Conservation (phyloP, 2,329 filamentous ascomycete species). For the Davidsoniella neocaledoniae region DNA sequence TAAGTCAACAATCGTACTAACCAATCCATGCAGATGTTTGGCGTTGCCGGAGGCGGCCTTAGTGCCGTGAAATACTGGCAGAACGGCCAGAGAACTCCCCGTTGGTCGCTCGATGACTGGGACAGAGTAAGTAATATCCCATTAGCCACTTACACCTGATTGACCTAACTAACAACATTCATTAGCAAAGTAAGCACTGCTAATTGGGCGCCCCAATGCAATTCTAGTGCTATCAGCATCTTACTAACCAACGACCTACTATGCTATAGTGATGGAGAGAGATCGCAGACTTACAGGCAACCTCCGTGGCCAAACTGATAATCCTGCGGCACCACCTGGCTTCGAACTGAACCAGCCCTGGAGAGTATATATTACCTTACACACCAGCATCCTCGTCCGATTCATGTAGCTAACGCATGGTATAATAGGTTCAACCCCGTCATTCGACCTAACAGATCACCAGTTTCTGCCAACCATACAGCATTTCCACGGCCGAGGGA, state of each 20-base stretch:
- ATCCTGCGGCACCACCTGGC: slow-evolving; percentile 35
- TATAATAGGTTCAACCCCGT: slow-evolving; percentile 8
- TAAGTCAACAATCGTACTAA: slow-evolving; percentile 15
- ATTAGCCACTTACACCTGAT: not conserved
- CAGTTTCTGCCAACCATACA: too few species aligned
- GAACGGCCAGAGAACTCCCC: slow-evolving; percentile 43
- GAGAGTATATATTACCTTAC: slow-evolving; percentile 29
- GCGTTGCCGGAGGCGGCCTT: slow-evolving; percentile 39
- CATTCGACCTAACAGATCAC: not conserved
- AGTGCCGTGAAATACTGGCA: slow-evolving; percentile 38
- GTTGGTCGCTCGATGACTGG: slow-evolving; percentile 46
- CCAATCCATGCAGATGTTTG: slow-evolving; percentile 39
- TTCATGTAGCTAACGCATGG: not conserved
- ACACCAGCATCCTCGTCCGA: not conserved
- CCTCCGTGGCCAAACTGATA: slow-evolving; percentile 40
- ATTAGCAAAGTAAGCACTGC: slow-evolving; percentile 35
- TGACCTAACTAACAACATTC: slow-evolving; percentile 17
- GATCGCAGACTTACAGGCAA: slow-evolving; percentile 43
- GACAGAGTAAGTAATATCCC: slow-evolving; percentile 32
- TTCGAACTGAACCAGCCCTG: slow-evolving; percentile 48
- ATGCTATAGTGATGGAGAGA: slow-evolving; percentile 43
- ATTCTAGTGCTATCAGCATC: not conserved
- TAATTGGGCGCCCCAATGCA: too few species aligned
- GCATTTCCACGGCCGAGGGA: too few species aligned
- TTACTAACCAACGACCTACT: slow-evolving; percentile 11